These are phyloP conservation scores for Trichoderma virens DNA, from an alignment of 495 filamentous ascomycete genomes.

Conservation along the genomic window DNA sequence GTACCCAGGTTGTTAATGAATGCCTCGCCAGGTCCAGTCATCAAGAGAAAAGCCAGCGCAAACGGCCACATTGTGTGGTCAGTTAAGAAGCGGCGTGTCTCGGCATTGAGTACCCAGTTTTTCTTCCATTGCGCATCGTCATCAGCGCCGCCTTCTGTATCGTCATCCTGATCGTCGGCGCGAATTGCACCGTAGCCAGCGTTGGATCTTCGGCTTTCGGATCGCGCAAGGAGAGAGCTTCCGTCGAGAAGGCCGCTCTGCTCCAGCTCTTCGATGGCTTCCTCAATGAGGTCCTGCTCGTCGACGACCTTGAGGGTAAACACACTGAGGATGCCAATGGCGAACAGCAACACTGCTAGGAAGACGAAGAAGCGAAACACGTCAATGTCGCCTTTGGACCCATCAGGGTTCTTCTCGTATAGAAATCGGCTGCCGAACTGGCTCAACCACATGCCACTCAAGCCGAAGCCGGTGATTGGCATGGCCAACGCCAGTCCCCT, in stretches of 20 bases:
- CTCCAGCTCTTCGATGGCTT: slow-evolving; percentile 77
- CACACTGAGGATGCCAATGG: slow-evolving; percentile 64
- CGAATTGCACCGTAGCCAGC: slow-evolving; percentile 26
- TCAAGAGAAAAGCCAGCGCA: slow-evolving; percentile 83
- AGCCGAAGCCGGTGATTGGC: slow-evolving; percentile 85
- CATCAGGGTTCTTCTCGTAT: slow-evolving; percentile 54
- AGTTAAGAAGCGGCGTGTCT: slow-evolving; percentile 71
- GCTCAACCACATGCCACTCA: slow-evolving; percentile 92
- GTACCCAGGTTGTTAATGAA: slow-evolving; percentile 98
- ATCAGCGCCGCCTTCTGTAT: slow-evolving; percentile 26
- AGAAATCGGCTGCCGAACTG: slow-evolving; percentile 78
- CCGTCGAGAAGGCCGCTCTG: slow-evolving; percentile 71
- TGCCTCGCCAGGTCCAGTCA: slow-evolving; percentile 87
- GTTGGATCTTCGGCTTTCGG: slow-evolving; percentile 25
- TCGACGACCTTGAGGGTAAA: slow-evolving; percentile 60
- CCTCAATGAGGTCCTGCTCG: slow-evolving; percentile 67
- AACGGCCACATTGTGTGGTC: slow-evolving; percentile 96
- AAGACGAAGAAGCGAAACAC: slow-evolving; percentile 84
- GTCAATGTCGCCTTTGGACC: slow-evolving; percentile 67
- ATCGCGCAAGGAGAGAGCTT: slow-evolving; percentile 30
- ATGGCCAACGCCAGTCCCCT: slow-evolving; percentile 82
- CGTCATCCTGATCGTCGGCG: slow-evolving; percentile 27
- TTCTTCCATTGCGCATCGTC: slow-evolving; percentile 67
- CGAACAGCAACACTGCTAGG: slow-evolving; percentile 56
- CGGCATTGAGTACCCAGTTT: slow-evolving; percentile 77